Evolutionary conservation across 106 monocot genomes (phyloP).

Genomic region (Platanthera zijinensis): DNA sequence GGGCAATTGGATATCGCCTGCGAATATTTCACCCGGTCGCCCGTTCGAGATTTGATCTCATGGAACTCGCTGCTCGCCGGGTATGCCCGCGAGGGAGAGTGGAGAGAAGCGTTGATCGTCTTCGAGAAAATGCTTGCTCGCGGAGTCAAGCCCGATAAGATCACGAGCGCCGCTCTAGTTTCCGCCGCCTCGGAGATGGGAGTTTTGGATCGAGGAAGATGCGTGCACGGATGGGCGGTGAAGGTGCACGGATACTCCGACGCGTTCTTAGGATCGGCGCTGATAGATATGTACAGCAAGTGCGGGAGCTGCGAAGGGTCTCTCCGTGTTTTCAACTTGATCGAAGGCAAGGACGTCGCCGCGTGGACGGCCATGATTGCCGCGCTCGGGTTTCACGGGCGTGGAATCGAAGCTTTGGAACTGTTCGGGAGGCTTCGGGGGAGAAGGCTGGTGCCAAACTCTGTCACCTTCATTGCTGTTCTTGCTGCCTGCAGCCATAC

Average conservation of each 20-base stretch:
- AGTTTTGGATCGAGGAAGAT: conserved; percentile 34
- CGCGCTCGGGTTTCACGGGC: conserved; percentile 58
- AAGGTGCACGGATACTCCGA: conserved; percentile 24
- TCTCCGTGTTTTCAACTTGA: conserved; percentile 23
- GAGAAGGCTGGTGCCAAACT: conserved; percentile 38
- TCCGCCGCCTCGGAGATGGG: conserved; percentile 33
- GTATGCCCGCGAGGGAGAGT: conserved; percentile 25
- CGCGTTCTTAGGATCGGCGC: conserved; percentile 53
- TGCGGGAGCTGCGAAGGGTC: conserved; percentile 51
- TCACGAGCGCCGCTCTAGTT: conserved; percentile 31
- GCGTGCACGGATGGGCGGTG: conserved; percentile 40
- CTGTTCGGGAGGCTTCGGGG: conserved; percentile 39
- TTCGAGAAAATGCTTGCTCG: conserved; percentile 31
- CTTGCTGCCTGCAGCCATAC: conserved; percentile 62
- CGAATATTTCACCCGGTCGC: conserved; percentile 27
- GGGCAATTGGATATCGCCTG: conserved; percentile 36
- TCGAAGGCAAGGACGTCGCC: conserved; percentile 36
- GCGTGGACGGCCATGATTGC: conserved; percentile 55
- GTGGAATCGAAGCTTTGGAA: conserved; percentile 38
- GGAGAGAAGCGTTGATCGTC: conserved; percentile 11
- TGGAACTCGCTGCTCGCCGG: conserved; percentile 69
- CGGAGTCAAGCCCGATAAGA: conserved; percentile 42
- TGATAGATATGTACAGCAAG: conserved; percentile 73
- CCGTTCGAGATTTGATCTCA: conserved; percentile 44
- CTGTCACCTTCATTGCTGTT: conserved; percentile 51